A percentile compares a stretch with the other conserved stretches of the same genome.
Evolutionary conservation across 2,329 filamentous ascomycete genomes (phyloP).

Genomic region (Epichloe brachyelytri): DNA sequence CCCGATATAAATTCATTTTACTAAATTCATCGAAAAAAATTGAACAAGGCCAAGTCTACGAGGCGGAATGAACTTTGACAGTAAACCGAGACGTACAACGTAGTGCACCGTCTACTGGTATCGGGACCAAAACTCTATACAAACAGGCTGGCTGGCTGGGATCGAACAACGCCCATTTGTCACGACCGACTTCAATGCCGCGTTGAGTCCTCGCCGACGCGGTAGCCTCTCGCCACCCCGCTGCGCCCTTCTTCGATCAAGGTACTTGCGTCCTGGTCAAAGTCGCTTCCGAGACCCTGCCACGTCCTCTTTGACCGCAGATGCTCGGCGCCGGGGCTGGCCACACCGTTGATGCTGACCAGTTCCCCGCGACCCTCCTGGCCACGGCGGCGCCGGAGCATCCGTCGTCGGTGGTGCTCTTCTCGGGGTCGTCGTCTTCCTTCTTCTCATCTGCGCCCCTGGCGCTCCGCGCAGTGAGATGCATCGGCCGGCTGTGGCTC

Average conservation of each 20-base stretch:
- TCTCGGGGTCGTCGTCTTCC: slow-evolving; percentile 4
- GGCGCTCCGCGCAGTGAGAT: slow-evolving; percentile 23
- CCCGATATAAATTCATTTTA: too few relatives aligned
- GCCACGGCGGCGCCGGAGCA: slow-evolving; percentile 32
- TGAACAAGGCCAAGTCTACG: too few relatives aligned
- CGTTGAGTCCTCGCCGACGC: slow-evolving; percentile 46
- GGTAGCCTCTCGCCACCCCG: slow-evolving; percentile 82
- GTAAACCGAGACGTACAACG: too few relatives aligned
- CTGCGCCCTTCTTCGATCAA: slow-evolving; percentile 73
- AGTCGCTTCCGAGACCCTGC: slow-evolving; percentile 85
- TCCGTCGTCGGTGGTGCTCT: not conserved
- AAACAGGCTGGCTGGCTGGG: too few relatives aligned
- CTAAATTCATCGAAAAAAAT: too few relatives aligned
- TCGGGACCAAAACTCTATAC: too few relatives aligned
- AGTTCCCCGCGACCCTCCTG: slow-evolving; percentile 50
- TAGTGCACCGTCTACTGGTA: too few relatives aligned
- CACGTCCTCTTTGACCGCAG: slow-evolving; percentile 73
- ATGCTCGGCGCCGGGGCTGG: slow-evolving; percentile 87
- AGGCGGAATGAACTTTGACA: too few relatives aligned
- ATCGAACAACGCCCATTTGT: too few relatives aligned
- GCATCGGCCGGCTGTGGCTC: slow-evolving; percentile 65
- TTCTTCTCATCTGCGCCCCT: slow-evolving; percentile 6
- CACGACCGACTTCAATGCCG: slow-evolving; percentile 13
- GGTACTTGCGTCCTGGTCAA: slow-evolving; percentile 47
- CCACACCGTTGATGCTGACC: slow-evolving; percentile 67